A percentile compares a stretch with the other conserved stretches of the same genome.
phyloP scores from a whole-genome alignment of 2,329 filamentous ascomycete species.

The Sporothrix pseudoabietina region DNA sequence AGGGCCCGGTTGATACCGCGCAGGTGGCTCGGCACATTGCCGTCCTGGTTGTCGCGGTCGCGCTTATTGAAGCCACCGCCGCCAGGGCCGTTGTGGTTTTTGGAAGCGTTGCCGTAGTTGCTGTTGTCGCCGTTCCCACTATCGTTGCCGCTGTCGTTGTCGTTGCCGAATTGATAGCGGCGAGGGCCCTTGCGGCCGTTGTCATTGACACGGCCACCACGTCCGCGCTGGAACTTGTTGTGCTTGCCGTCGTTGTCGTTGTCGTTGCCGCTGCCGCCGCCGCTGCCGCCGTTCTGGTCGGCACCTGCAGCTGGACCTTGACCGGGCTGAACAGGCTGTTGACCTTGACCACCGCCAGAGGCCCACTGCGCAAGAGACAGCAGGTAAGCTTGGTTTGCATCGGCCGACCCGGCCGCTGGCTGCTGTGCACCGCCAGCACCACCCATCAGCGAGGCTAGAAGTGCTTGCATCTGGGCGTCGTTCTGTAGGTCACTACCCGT shows the following conservation, averaged over 20 bases:
- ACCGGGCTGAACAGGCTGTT: constrained; percentile 19
- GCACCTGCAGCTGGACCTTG: not conserved
- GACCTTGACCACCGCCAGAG: not conserved
- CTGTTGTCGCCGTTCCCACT: not conserved
- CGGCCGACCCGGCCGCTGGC: not conserved
- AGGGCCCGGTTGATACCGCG: constrained; percentile 58
- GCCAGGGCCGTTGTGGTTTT: not conserved
- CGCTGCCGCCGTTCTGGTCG: not conserved
- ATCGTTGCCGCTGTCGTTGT: not conserved
- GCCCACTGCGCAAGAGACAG: constrained; percentile 33
- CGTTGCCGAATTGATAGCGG: not conserved
- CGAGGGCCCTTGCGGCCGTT: not conserved
- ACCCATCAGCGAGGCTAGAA: constrained; percentile 29
- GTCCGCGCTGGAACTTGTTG: not conserved
- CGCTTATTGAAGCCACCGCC: constrained; percentile 29
- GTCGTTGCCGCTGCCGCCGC: too few relatives aligned
- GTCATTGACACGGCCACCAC: not conserved
- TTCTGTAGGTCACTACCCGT: not conserved
- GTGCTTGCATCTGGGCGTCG: constrained; percentile 34
- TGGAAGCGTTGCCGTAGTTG: not conserved
- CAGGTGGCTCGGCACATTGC: constrained; percentile 41
- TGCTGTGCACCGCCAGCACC: constrained; percentile 14
- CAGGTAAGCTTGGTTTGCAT: constrained; percentile 29
- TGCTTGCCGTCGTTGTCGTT: not conserved
- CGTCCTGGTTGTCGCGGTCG: constrained; percentile 40